Percentiles rank a stretch among this genome's conserved stretches.
phyloP scores from a whole-genome alignment of 1,284 basidiomycete species.

The Moesziomyces antarcticus region DNA sequence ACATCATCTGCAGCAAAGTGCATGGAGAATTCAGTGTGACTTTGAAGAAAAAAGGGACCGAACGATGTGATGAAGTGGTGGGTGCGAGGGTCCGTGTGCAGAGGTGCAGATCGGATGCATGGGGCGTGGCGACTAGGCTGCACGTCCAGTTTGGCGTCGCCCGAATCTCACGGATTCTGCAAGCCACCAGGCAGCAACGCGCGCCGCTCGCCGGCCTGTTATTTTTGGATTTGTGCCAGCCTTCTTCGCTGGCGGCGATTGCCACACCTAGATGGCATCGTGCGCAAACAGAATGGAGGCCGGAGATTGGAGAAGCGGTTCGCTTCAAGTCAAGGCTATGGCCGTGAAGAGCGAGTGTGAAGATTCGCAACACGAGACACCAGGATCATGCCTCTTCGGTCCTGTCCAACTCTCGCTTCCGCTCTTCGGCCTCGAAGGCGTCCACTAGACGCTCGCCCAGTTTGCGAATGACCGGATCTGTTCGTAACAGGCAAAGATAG shows the following conservation, averaged over 20 bases:
- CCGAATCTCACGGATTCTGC: neutral
- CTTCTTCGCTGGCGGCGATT: too few species aligned
- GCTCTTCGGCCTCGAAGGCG: constrained; percentile 29
- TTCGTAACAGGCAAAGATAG: too few species aligned
- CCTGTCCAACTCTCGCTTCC: constrained; percentile 3
- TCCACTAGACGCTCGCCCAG: constrained; percentile 36
- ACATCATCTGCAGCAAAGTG: neutral
- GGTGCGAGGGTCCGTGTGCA: neutral
- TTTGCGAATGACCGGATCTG: constrained; percentile 39
- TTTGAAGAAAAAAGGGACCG: neutral
- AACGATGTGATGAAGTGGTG: neutral
- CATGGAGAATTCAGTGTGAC: neutral
- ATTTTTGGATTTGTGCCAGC: too few species aligned
- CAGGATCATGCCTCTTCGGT: neutral
- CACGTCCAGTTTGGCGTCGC: neutral
- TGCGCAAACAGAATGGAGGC: too few species aligned
- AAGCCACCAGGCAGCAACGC: too few species aligned
- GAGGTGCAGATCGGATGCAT: neutral
- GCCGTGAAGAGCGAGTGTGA: too few species aligned
- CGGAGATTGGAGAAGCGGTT: too few species aligned
- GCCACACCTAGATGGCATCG: too few species aligned
- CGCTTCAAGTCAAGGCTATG: too few species aligned
- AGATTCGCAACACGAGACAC: neutral
- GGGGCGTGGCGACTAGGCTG: neutral
- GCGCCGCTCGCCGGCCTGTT: too few species aligned